phyloP scores from a whole-genome alignment of 2,329 filamentous ascomycete genomes.

The Phialophora verrucosa region DNA sequence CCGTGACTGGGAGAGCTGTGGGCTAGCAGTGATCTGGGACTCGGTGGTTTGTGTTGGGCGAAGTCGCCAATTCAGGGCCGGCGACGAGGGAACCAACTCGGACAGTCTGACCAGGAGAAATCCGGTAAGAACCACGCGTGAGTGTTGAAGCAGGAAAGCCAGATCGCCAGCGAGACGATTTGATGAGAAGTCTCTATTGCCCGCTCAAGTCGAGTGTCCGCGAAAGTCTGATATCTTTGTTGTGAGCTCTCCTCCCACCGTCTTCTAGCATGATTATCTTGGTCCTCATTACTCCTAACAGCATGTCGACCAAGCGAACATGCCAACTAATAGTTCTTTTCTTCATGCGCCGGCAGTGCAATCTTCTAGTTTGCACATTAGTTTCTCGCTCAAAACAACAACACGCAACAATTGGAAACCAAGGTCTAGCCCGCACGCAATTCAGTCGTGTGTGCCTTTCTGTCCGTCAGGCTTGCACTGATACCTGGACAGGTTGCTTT shows the following conservation, averaged over 20 bases:
- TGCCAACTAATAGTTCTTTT: background rate
- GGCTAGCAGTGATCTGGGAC: too few relatives aligned
- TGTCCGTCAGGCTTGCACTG: constrained; percentile 6
- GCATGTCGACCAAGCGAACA: background rate
- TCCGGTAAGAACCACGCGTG: too few relatives aligned
- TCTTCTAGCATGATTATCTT: constrained; percentile 3
- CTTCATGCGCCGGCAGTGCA: background rate
- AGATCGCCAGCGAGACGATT: background rate
- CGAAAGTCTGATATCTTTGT: background rate
- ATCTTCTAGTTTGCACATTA: background rate
- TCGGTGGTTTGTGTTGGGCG: too few relatives aligned
- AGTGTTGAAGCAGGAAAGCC: background rate
- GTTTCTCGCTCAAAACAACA: constrained; percentile 8
- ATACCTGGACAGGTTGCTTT: constrained; percentile 10
- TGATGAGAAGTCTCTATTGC: background rate
- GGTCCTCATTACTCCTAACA: background rate
- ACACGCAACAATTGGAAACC: background rate
- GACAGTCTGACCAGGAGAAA: too few relatives aligned
- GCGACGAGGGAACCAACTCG: too few relatives aligned
- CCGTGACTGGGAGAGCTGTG: too few relatives aligned
- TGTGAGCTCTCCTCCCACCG: background rate
- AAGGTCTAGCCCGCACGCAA: background rate
- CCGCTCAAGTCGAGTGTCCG: background rate
- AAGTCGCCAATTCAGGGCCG: too few relatives aligned
- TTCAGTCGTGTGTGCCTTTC: background rate